phyloP scores from a whole-genome alignment of 1,284 basidiomycete species.

The Papiliotrema laurentii region DNA sequence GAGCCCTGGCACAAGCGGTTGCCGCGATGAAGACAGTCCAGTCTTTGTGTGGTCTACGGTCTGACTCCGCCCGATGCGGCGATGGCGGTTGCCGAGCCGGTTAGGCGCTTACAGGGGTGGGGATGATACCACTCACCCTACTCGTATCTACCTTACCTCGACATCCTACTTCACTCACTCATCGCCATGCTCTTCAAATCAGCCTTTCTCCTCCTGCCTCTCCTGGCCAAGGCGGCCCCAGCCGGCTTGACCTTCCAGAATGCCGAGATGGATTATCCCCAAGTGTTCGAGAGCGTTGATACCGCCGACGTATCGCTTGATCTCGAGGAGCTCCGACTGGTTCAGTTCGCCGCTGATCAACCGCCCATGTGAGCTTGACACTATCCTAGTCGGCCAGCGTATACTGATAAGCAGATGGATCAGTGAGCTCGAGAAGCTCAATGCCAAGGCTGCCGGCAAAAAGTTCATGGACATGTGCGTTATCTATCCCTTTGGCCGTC shows the following conservation, averaged over 20 bases:
- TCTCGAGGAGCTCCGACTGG: slow-evolving; percentile 64
- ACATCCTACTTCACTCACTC: too few species aligned
- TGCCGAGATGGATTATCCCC: background rate
- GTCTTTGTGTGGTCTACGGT: too few species aligned
- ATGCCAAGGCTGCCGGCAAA: slow-evolving; percentile 59
- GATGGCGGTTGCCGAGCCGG: too few species aligned
- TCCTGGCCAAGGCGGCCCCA: slow-evolving; percentile 28
- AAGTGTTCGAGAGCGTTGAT: background rate
- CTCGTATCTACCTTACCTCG: too few species aligned
- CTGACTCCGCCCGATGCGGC: too few species aligned
- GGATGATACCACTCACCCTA: too few species aligned
- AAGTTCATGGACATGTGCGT: slow-evolving; percentile 80
- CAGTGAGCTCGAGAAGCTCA: slow-evolving; percentile 80
- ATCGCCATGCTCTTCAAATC: slow-evolving; percentile 31
- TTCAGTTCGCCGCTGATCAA: slow-evolving; percentile 63
- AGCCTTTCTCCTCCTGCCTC: slow-evolving; percentile 25
- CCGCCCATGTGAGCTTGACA: slow-evolving; percentile 50
- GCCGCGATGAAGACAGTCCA: too few species aligned
- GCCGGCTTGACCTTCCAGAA: slow-evolving; percentile 18
- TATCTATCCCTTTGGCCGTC: background rate
- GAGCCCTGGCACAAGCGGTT: too few species aligned
- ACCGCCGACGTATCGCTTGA: slow-evolving; percentile 50
- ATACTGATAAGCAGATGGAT: slow-evolving; percentile 56
- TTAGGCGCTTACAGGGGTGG: too few species aligned
- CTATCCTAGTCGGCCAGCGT: background rate